phyloP scores from a whole-genome alignment of 2,329 filamentous ascomycete genomes.

The Ceratocystis papillata region DNA sequence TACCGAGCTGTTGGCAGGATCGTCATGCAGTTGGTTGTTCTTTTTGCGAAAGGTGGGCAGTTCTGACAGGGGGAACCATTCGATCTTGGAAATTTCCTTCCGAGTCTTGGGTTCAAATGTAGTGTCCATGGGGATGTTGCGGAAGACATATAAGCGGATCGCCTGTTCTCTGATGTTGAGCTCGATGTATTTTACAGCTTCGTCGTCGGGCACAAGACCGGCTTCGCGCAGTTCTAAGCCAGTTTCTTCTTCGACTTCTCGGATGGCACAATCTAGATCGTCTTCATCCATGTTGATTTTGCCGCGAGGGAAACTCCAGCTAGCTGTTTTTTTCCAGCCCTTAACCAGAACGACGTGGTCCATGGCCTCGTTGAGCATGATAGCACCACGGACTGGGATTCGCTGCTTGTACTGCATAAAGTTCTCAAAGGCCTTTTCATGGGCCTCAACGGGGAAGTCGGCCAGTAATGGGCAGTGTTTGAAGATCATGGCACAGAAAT shows the following conservation, averaged over 20 bases:
- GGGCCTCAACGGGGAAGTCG: slow-evolving; percentile 64
- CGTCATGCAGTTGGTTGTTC: slow-evolving; percentile 30
- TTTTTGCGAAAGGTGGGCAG: slow-evolving; percentile 73
- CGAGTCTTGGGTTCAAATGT: slow-evolving; percentile 80
- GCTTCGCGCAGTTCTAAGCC: slow-evolving; percentile 71
- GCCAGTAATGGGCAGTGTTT: slow-evolving; percentile 85
- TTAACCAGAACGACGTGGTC: slow-evolving; percentile 88
- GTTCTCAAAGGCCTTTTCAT: slow-evolving; percentile 75
- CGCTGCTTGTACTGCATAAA: slow-evolving; percentile 92
- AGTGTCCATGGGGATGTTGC: slow-evolving; percentile 76
- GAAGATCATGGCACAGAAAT: slow-evolving; percentile 83
- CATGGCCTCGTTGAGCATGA: slow-evolving; percentile 88
- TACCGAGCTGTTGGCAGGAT: slow-evolving; percentile 27
- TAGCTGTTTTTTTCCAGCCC: slow-evolving; percentile 93
- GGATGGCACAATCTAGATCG: slow-evolving; percentile 83
- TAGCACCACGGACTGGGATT: slow-evolving; percentile 86
- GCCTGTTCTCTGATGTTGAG: slow-evolving; percentile 87
- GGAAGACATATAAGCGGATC: slow-evolving; percentile 83
- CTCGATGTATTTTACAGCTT: slow-evolving; percentile 71
- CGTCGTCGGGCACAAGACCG: slow-evolving; percentile 61
- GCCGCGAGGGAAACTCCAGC: slow-evolving; percentile 91
- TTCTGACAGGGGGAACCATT: slow-evolving; percentile 86
- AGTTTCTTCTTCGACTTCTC: slow-evolving; percentile 94
- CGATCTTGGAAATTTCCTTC: slow-evolving; percentile 94
- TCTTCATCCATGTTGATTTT: slow-evolving; percentile 98